phyloP scores from a whole-genome alignment of 306 rosid species.

The Rubus idaeus region DNA sequence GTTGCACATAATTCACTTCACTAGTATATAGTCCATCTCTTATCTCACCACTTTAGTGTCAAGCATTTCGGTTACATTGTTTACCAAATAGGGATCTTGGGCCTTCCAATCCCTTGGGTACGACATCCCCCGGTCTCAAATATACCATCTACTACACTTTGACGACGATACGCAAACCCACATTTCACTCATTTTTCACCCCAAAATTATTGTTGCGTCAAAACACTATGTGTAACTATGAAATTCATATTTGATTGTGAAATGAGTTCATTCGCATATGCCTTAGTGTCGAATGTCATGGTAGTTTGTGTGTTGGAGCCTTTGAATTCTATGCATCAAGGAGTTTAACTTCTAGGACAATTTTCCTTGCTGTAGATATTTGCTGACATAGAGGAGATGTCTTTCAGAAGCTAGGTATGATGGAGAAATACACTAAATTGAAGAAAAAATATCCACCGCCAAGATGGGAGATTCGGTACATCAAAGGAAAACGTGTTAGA shows the following conservation, averaged over 20 bases:
- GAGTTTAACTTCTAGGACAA: slow-evolving; percentile 25
- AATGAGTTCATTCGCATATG: background rate
- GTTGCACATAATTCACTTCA: no score
- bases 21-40: no score
- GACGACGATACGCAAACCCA: no score
- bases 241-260: background rate
- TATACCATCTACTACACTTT: no score
- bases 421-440: slow-evolving; percentile 63
- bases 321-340: slow-evolving; percentile 4
- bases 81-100: no score
- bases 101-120: no score
- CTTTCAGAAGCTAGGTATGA: slow-evolving; percentile 79
- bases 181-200: no score
- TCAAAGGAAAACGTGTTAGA: slow-evolving; percentile 71
- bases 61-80: no score
- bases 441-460: slow-evolving; percentile 77
- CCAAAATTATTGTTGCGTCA: no score
- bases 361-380: slow-evolving; percentile 53
- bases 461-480: slow-evolving; percentile 63
- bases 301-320: slow-evolving; percentile 5
- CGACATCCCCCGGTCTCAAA: no score
- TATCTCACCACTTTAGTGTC: no score
- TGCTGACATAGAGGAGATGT: slow-evolving; percentile 93
- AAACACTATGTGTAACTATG: no score
- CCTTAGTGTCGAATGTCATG: background rate